Conservation (phyloP, 2,329 filamentous ascomycete genomes). For the Tolypocladium guangdongense region DNA sequence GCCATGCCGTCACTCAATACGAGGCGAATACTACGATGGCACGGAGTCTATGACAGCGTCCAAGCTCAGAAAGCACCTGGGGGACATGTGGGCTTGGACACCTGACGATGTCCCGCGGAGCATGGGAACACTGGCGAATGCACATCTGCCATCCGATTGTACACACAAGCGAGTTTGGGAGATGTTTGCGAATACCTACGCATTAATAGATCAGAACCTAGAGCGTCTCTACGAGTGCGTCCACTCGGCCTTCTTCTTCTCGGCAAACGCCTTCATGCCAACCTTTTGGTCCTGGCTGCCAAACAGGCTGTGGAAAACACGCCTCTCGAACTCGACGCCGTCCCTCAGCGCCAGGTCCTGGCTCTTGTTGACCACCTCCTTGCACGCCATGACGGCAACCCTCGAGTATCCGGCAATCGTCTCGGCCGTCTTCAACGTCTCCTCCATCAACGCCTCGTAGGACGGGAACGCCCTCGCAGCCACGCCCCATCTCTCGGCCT, state of each 20-base stretch:
- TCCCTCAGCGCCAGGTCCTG: constrained; percentile 81
- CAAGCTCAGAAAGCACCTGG: not conserved
- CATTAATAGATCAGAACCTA: too few species aligned
- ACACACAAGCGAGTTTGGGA: not conserved
- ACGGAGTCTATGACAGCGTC: not conserved
- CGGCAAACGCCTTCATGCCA: constrained; percentile 88
- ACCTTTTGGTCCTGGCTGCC: constrained; percentile 96
- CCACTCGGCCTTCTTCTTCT: constrained; percentile 93
- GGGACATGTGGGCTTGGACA: not conserved
- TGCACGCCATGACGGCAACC: constrained; percentile 80
- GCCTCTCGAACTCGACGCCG: constrained; percentile 88
- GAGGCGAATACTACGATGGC: not conserved
- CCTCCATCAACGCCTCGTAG: constrained; percentile 73
- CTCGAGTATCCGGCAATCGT: constrained; percentile 79
- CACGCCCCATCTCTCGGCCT: constrained; percentile 85
- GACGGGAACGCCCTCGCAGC: constrained; percentile 72
- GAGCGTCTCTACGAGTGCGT: constrained; percentile 50
- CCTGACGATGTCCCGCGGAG: not conserved
- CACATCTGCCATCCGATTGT: not conserved
- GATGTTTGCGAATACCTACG: not conserved
- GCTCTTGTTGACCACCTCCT: constrained; percentile 99
- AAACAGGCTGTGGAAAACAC: constrained; percentile 87
- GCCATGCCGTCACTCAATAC: not conserved
- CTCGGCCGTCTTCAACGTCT: constrained; percentile 71
- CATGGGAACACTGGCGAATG: too few species aligned